Base-by-base conservation (phyloP, 768 basidiomycete species). In the Amanita molliuscula region DNA sequence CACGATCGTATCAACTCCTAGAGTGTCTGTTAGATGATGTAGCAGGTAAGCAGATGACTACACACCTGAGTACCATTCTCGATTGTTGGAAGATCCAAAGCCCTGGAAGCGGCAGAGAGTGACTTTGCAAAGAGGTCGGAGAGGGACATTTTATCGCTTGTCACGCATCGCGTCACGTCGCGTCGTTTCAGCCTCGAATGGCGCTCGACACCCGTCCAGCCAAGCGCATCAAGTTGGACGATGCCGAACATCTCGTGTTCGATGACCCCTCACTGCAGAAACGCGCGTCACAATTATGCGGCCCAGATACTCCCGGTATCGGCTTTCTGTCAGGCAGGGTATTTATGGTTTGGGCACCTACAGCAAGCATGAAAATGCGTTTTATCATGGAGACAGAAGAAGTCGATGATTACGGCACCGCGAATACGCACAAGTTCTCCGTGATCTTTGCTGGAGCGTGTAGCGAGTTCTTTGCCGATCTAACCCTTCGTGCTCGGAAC, bases 1-100 rank as follows among this genome's bases (percentile, higher is more conserved):
- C 78, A 70, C 42, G 73, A 69, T 36, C 71, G 68, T 23, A 89
- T 62, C 48, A 86, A 64, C 54, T 78, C 73, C 88, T 92, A 53
- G 44, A 33, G 48, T 18, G 5, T 3, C 29, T 11, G 31, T 26
- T 37, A 15, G 15, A 10, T 10, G 31, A 16, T 13, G 21, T 26
- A 44, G 7, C n/a, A 6, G 11, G 6, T 37, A 45, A 18, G 23
- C 15, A 2, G 1, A 13, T 18, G 13, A 8, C 3, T 9, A 31
- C 34, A 13, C 53, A 72, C 77, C 60, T 77, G 74, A 8, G 72
- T 73, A 33, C 62, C 61, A 50, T 74, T 69, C 31, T 73, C 65
- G 31, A 68, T 64, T 0, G 73, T 67, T 20, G 75, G 65, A 20
- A 71, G 56, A 45, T 65, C 64, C 16, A 56, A 57, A 8, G 69